Base-by-base conservation (phyloP, 352 stramenopile genomes). In the Pythium guiyangense region DNA sequence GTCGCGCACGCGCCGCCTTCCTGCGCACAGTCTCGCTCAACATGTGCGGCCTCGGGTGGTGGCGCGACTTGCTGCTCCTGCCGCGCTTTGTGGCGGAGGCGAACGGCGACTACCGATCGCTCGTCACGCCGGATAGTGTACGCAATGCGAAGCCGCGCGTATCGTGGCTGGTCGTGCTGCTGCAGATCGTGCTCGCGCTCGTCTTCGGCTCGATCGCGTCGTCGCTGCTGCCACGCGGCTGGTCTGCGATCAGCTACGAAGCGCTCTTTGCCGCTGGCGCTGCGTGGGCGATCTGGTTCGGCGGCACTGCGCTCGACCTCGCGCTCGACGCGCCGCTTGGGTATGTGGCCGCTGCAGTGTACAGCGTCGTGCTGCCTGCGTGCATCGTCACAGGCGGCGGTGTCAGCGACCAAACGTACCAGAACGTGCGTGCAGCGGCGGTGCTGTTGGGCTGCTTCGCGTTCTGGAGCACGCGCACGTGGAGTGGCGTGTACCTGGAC, bases 11-110 rank as follows among this genome's bases (percentile, higher is more conserved):
- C 1, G 53, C 14, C n/a, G 63, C 63, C 10, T 70, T 70, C 31
- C 52, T 70, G 18, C 57, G 37, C n/a, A 15, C 61, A 0, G 49
- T 56, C 8, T 66, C 63, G 46, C 58, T 66, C 34, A 65, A 70
- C 9, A 51, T 57, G 25, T 59, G 49, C 15, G 63, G 63, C 37
- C 35, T 60, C 29, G 54, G 22, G 12, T 70, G 63, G 59, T 51
- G 63, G 35, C 54, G 48, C 18, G 63, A 70, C 44, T 18, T 66
- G 31, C 49, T 70, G 48, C 17, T 40, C 34, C 63, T 70, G 8
- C 63, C 58, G 8, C 22, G 26, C 15, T 52, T 62, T 20, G 63
- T 70, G 11, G 22, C 22, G 14, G 47, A 70, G 31, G 54, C 49
- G n/a, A 70, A 70, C 47, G 27, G 22, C 22, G 34, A 60, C 35